Conservation (phyloP, 257 asterid genomes). For the Asclepias syriaca region DNA sequence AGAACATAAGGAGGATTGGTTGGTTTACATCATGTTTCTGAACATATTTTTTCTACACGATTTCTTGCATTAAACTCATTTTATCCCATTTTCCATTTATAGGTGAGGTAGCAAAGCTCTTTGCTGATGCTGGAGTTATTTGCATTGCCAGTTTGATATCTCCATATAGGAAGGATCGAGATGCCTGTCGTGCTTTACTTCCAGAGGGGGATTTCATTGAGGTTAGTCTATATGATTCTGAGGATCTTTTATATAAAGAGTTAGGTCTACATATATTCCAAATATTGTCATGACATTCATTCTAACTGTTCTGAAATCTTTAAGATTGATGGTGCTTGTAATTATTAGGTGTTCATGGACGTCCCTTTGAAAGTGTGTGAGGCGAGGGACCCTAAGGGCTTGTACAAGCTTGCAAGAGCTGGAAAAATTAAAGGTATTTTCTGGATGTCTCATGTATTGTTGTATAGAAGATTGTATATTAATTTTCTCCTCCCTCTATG, state of each 20-base stretch:
- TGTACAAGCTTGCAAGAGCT: slow-evolving; percentile 96
- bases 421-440: slow-evolving; percentile 86
- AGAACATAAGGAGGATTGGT: slow-evolving; percentile 96
- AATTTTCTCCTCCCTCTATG: not conserved
- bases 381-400: slow-evolving; percentile 95
- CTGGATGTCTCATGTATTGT: slow-evolving; percentile 11
- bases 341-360: slow-evolving; percentile 79
- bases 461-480: slow-evolving; percentile 6
- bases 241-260: not conserved
- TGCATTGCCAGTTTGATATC: slow-evolving; percentile 98
- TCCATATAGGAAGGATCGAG: slow-evolving; percentile 90
- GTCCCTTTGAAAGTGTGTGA: slow-evolving; percentile 88
- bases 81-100: slow-evolving; percentile 1
- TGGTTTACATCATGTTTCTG: slow-evolving; percentile 23
- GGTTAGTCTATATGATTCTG: slow-evolving; percentile 33
- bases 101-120: slow-evolving; percentile 99
- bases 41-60: slow-evolving; percentile 10
- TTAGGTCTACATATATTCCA: not conserved
- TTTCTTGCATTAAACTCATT: not conserved
- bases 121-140: slow-evolving; percentile 93
- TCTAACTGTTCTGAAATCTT: not conserved
- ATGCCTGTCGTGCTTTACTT: slow-evolving; percentile 78
- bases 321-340: slow-evolving; percentile 10
- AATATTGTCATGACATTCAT: not conserved
- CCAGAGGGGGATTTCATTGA: slow-evolving; percentile 89